Evolutionary conservation across 495 filamentous ascomycete genomes (phyloP).

Genomic region (Penicillium mononematosum): DNA sequence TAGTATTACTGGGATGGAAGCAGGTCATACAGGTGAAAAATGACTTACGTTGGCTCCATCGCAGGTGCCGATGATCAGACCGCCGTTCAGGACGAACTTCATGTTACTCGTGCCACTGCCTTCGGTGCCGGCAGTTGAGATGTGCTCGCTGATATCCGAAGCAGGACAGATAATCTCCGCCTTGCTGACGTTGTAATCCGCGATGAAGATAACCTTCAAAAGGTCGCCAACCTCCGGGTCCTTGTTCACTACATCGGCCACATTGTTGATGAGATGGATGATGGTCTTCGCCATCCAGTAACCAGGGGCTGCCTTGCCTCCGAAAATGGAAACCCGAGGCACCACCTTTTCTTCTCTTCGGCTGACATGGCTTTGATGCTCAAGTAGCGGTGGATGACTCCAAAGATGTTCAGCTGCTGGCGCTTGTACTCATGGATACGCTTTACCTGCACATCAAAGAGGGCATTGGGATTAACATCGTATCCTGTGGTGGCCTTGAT

Average conservation of each 20-base stretch:
- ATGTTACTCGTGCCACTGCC: constrained; percentile 76
- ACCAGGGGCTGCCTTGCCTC: constrained; percentile 94
- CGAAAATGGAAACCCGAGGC: constrained; percentile 95
- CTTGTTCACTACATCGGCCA: constrained; percentile 87
- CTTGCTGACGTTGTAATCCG: constrained; percentile 99
- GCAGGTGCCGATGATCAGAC: constrained; percentile 94
- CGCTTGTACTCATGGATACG: constrained; percentile 99
- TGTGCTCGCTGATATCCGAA: constrained; percentile 96
- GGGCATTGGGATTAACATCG: constrained; percentile 77
- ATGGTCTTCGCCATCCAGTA: constrained; percentile 99
- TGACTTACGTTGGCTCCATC: constrained; percentile 90
- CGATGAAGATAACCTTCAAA: constrained; percentile 93
- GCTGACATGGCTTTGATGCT: constrained; percentile 79
- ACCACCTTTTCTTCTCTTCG: constrained; percentile 83
- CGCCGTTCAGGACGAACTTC: constrained; percentile 98
- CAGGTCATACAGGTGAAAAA: not conserved
- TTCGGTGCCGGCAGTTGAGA: constrained; percentile 96
- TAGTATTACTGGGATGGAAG: constrained; percentile 11
- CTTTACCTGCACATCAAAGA: constrained; percentile 98
- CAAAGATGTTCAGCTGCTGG: constrained; percentile 98
- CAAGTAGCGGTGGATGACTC: constrained; percentile 93
- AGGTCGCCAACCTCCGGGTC: constrained; percentile 90
- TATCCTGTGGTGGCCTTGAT: constrained; percentile 79
- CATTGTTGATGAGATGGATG: constrained; percentile 93
- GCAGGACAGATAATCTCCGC: constrained; percentile 94